Base-by-base conservation (phyloP, 2,329 filamentous ascomycete species). In the Colletotrichum echinochloae region DNA sequence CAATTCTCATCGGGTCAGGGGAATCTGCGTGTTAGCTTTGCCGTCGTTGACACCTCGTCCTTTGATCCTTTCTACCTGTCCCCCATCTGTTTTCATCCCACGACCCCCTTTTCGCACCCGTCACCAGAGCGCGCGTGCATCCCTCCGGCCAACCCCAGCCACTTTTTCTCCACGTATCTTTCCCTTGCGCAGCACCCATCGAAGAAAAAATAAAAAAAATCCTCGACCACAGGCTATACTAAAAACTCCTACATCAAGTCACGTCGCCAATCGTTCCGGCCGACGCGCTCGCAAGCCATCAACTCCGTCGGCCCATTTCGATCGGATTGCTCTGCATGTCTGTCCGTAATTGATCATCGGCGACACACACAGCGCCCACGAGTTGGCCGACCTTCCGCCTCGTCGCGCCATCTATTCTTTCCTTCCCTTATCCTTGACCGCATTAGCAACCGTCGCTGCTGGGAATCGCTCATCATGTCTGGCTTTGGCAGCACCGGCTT, bases 401-500 rank as follows among this genome's bases (percentile, higher is more conserved):
- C 26, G 57, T 26, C 56, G 67, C 57, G 46, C 35, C 33, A 39
- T 60, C 28, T 5, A 51, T 28, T 9, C 37, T 37, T 48, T 44
- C 26, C 51, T 46, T n/a, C 28, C 28, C 20, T 46, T 14, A 26
- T 41, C 48, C 64, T 54, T 49, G 49, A 61, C 37, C 26, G 51
- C 54, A 55, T 39, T 30, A 49, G 48, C 11, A 55, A 46, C 39
- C 23, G 14, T 59, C 46, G 44, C 54, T 62, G 30, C 28, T 59
- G 48, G 55, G 48, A 46, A 33, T 39, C 35, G 41, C 46, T 48
- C 51, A 83, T 73, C 77, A 90, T 90, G 88, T 87, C 87, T 76
- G 71, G 71, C 48, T 88, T 88, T 75, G 84, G 84, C 75, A 82
- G 83, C 73, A 83, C 85, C 73, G 85, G 86, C 76, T 81, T 81